Percentiles rank a stretch among this genome's conserved stretches.
These are phyloP conservation scores for Takakia lepidozioides DNA, from an alignment of 225 moss, liverwort and hornwort genomes.

Conservation along the genomic window DNA sequence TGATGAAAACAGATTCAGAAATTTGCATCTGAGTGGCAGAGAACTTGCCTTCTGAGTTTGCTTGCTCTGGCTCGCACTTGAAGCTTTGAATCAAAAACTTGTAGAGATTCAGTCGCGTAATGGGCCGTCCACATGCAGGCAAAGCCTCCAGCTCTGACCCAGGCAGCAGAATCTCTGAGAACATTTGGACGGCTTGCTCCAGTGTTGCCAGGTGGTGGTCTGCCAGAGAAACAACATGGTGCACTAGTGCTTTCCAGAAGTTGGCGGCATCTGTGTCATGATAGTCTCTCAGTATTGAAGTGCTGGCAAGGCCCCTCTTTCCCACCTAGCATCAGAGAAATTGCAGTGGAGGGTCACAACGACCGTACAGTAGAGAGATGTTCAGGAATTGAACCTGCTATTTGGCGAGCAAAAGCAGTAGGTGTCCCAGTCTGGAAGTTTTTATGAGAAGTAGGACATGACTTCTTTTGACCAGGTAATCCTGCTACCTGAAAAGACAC, in stretches of 20 bases:
- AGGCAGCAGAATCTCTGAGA: constrained; percentile 32
- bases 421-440: too few relatives aligned
- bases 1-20: not conserved
- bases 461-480: constrained; percentile 10
- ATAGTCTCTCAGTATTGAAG: constrained; percentile 11
- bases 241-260: constrained; percentile 63
- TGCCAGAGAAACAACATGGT: constrained; percentile 38
- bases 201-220: constrained; percentile 46
- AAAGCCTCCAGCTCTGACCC: constrained; percentile 14
- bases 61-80: not conserved
- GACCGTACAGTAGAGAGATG: too few relatives aligned
- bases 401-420: too few relatives aligned
- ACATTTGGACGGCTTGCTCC: constrained; percentile 31
- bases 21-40: not conserved
- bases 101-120: constrained; percentile 14
- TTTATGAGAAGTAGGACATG: too few relatives aligned
- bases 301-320: not conserved
- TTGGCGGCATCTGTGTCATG: constrained; percentile 36
- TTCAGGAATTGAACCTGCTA: too few relatives aligned
- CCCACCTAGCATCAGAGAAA: not conserved
- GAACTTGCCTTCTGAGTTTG: not conserved
- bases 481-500: not conserved
- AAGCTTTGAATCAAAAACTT: constrained; percentile 16
- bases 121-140: constrained; percentile 2
- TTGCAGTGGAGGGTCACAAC: not conserved